These are phyloP conservation scores for Candida verbasci DNA, from an alignment of 805 yeast species.

Conservation along the genomic window DNA sequence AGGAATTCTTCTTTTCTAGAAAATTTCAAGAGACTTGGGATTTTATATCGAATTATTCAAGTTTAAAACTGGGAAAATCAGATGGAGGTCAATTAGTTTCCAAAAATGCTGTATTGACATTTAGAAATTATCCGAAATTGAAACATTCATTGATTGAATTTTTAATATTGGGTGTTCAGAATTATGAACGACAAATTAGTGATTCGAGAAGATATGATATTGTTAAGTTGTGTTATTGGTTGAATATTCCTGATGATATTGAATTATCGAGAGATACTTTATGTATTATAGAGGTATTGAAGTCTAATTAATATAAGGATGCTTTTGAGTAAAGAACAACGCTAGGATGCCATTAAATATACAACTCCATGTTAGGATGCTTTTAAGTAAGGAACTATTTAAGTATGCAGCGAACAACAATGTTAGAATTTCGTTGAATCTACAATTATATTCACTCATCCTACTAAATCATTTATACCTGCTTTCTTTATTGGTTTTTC, in stretches of 20 bases:
- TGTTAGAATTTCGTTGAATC: too few relatives aligned
- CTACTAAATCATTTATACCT: constrained; percentile 29
- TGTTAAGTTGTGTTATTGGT: constrained; percentile 21
- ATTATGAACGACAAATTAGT: constrained; percentile 39
- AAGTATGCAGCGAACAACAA: too few relatives aligned
- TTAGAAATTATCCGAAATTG: constrained; percentile 5
- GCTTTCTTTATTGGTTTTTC: constrained; percentile 24
- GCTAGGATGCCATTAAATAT: too few relatives aligned
- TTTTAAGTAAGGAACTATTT: too few relatives aligned
- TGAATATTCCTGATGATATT: constrained; percentile 21
- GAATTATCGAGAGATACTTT: constrained; percentile 19
- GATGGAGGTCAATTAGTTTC: not conserved
- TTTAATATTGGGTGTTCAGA: constrained; percentile 30
- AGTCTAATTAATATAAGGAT: too few relatives aligned
- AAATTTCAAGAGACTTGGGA: constrained; percentile 48
- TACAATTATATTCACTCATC: constrained; percentile 9
- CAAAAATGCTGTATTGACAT: constrained; percentile 4
- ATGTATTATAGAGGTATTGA: constrained; percentile 29
- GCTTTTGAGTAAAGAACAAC: too few relatives aligned
- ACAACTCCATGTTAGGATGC: too few relatives aligned
- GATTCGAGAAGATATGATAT: constrained; percentile 35
- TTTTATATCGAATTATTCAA: constrained; percentile 7
- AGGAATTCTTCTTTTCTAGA: constrained; percentile 44
- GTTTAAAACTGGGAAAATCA: not conserved
- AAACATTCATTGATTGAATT: constrained; percentile 17